Percentiles rank a stretch among this genome's conserved stretches.
Conservation (phyloP, 352 stramenopile genomes). For the Globisporangium viniferum region DNA sequence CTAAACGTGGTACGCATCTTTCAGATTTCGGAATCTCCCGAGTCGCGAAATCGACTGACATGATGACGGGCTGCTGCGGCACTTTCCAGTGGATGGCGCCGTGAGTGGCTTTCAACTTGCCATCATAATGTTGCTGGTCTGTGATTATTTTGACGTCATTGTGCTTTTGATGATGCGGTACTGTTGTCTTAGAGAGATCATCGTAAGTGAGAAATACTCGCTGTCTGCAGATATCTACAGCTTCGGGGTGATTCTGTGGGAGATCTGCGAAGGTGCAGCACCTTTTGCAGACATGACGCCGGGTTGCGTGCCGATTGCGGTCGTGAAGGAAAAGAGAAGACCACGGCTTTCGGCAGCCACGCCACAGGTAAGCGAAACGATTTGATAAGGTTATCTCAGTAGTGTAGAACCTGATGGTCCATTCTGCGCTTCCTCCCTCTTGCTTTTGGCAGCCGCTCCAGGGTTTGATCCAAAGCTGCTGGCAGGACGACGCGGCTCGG, state of each 20-base stretch:
- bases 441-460: conserved; percentile 42
- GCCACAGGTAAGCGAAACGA: conserved; percentile 30
- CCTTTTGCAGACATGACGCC: conserved; percentile 61
- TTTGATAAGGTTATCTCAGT: neutral
- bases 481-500: conserved; percentile 53
- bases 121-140: neutral
- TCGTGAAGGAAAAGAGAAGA: conserved; percentile 63
- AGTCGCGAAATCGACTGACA: conserved; percentile 37
- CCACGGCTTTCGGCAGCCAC: conserved; percentile 59
- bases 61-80: conserved; percentile 76
- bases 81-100: conserved; percentile 85
- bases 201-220: conserved; percentile 62
- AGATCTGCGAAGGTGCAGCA: conserved; percentile 64
- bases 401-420: neutral
- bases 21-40: conserved; percentile 79
- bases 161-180: neutral
- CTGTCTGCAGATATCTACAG: conserved; percentile 78
- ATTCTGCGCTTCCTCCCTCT: neutral
- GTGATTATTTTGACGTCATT: neutral
- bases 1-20: neutral
- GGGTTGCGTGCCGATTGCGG: conserved; percentile 53
- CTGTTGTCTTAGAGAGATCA: conserved; percentile 46
- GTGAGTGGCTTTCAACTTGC: conserved; percentile 32
- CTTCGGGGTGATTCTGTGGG: conserved; percentile 78
- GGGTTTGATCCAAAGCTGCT: conserved; percentile 58